phyloP scores from a whole-genome alignment of 345 rosid genomes.

The Acer yangbiense region DNA sequence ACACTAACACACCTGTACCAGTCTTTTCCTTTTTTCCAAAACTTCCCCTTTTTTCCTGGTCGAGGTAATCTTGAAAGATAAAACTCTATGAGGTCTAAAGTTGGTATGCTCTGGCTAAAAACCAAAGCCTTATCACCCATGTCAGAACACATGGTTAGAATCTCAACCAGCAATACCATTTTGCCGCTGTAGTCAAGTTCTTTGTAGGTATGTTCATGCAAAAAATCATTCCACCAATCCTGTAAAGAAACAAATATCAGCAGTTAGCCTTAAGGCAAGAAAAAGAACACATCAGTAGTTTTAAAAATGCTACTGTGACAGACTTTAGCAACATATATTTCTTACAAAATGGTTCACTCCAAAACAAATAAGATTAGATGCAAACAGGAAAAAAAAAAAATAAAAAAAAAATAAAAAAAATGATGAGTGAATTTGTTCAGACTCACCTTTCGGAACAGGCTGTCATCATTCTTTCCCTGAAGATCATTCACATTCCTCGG shows the following conservation, averaged over 20 bases:
- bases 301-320: neutral
- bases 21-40: slow-evolving; percentile 95
- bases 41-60: slow-evolving; percentile 69
- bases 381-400: neutral
- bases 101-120: slow-evolving; percentile 99
- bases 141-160: slow-evolving; percentile 70
- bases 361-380: neutral
- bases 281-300: slow-evolving; percentile 15
- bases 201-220: slow-evolving; percentile 68
- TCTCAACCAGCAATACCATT: slow-evolving; percentile 96
- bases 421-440: neutral
- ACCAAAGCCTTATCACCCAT: slow-evolving; percentile 89
- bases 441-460: slow-evolving; percentile 71
- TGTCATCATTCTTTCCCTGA: slow-evolving; percentile 57
- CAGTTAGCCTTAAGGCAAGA: slow-evolving; percentile 6
- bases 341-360: neutral
- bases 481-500: slow-evolving; percentile 45
- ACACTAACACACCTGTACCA: slow-evolving; percentile 76
- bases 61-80: slow-evolving; percentile 85
- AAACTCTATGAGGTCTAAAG: slow-evolving; percentile 93
- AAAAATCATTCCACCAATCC: slow-evolving; percentile 99
- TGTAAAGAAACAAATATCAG: slow-evolving; percentile 30
- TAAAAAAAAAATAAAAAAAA: neutral
- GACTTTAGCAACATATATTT: neutral
- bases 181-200: slow-evolving; percentile 84